Evolutionary conservation across 2,329 filamentous ascomycete genomes (phyloP), one percentile per base, ranked within the genome.

Genomic region (Colletotrichum sp.): DNA sequence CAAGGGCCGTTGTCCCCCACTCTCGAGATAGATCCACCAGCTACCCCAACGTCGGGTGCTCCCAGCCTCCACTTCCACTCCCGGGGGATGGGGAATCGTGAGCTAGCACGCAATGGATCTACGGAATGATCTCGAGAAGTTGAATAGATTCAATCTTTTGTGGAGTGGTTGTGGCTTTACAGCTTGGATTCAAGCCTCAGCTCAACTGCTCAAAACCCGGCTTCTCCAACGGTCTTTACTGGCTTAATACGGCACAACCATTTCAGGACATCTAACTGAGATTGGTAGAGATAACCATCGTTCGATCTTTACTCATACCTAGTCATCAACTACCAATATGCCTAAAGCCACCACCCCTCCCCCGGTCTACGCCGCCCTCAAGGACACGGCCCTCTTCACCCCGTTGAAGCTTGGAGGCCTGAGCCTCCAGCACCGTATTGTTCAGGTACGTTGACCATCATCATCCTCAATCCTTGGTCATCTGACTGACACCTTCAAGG

Each of bases 401-500:
- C 81, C 83, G 10, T 62, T 85, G 48, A 82, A 81, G 70, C 62
- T 86, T 55, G 85, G 85, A 28, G 78, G 80, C 18, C 69, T 81
- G 32, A 76, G 75, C 9, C 79, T 86, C 30, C 78, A 81, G 36
- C 85, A 86, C 73, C 83, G 85, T 30, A 80, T 86, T 28, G 81
- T 84, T 12, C 82, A 84, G 80, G 83, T 82, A 63, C 43, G 56
- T 56, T 5, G 2, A 10, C 12, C 4, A 38, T 26, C 4, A 63
- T 3, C 61, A 43, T 18, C 1, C 9, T 34, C 21, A n/a, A 28
- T 36, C 21, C 55, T n/a, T 55, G 52, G 21, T 26, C n/a, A 21
- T 26, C 14, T 18, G 5, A 18, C 68, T 56, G 2, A 72, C 8
- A 8, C 3, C 4, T 16, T 0, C 7, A 12, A 74, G 72, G 68